phyloP scores from a whole-genome alignment of 163 green algal species.

The Volvox carteri region DNA sequence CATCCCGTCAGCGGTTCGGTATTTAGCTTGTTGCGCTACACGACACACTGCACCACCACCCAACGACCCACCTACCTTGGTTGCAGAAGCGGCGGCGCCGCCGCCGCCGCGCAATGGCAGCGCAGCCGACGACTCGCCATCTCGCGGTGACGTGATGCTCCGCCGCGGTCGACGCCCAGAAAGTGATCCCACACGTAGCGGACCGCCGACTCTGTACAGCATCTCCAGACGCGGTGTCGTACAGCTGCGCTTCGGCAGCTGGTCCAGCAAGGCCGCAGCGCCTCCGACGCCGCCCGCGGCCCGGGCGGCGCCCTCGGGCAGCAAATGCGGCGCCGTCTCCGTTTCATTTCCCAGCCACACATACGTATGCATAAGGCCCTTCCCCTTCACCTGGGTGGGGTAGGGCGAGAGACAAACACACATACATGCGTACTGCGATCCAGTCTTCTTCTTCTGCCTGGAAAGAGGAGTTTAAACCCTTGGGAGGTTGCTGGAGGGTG shows the following conservation, averaged over 20 bases:
- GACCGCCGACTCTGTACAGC: background rate
- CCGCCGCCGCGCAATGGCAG: background rate
- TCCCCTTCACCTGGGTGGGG: conserved; percentile 31
- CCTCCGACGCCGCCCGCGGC: background rate
- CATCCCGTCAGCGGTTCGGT: too few species aligned
- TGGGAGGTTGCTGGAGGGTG: too few species aligned
- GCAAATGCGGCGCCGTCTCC: conserved; percentile 27
- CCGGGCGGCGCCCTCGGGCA: background rate
- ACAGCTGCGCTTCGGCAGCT: conserved; percentile 1
- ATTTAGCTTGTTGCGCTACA: too few species aligned
- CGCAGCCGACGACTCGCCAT: background rate
- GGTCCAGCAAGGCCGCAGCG: background rate
- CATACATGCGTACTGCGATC: too few species aligned
- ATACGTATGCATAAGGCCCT: conserved; percentile 48
- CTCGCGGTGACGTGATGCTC: background rate
- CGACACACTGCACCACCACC: too few species aligned
- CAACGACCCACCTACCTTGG: too few species aligned
- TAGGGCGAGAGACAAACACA: too few species aligned
- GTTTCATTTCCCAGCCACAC: conserved; percentile 38
- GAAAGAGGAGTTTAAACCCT: background rate
- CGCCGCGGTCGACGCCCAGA: background rate
- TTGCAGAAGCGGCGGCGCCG: too few species aligned
- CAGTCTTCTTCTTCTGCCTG: too few species aligned
- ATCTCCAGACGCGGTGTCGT: conserved; percentile 14
- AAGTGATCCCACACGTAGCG: background rate